phyloP scores from a whole-genome alignment of 306 rosid genomes.

The Hippophae gyantsensis region DNA sequence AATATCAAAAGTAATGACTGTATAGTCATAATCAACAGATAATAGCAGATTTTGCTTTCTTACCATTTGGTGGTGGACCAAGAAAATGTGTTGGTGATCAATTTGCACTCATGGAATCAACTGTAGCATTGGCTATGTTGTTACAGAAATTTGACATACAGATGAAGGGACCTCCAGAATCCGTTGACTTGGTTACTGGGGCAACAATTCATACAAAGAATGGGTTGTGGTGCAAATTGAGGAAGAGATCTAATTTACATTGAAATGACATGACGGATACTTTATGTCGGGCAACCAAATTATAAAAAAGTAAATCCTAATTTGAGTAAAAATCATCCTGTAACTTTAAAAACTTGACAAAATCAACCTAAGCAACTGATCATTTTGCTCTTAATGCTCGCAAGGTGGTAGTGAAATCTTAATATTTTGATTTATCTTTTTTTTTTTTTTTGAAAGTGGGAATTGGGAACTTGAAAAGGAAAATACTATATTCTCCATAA shows the following conservation, averaged over 20 bases:
- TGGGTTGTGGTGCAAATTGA: slow-evolving; percentile 84
- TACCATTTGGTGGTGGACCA: slow-evolving; percentile 98
- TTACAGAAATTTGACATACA: slow-evolving; percentile 71
- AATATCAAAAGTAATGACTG: slow-evolving; percentile 7
- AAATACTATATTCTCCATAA: too few species aligned
- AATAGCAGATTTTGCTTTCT: slow-evolving; percentile 75
- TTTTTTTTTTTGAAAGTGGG: too few species aligned
- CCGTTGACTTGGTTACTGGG: slow-evolving; percentile 81
- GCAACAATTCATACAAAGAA: slow-evolving; percentile 86
- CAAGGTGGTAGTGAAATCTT: too few species aligned
- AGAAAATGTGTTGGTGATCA: slow-evolving; percentile 92
- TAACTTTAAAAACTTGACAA: too few species aligned
- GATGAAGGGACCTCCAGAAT: slow-evolving; percentile 70
- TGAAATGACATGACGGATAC: slow-evolving; percentile 9
- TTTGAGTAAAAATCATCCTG: too few species aligned
- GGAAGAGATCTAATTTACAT: slow-evolving; percentile 38
- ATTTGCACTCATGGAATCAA: slow-evolving; percentile 96
- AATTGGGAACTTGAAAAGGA: too few species aligned
- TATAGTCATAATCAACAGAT: slow-evolving; percentile 40
- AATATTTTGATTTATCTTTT: too few species aligned
- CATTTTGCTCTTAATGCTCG: too few species aligned
- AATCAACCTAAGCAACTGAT: too few species aligned
- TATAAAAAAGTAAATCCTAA: too few species aligned
- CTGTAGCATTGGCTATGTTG: slow-evolving; percentile 73
- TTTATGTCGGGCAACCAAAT: too few species aligned